Evolutionary conservation across 371 early-diverging fungal genomes (phyloP).

Genomic region (Mortierella sp.): DNA sequence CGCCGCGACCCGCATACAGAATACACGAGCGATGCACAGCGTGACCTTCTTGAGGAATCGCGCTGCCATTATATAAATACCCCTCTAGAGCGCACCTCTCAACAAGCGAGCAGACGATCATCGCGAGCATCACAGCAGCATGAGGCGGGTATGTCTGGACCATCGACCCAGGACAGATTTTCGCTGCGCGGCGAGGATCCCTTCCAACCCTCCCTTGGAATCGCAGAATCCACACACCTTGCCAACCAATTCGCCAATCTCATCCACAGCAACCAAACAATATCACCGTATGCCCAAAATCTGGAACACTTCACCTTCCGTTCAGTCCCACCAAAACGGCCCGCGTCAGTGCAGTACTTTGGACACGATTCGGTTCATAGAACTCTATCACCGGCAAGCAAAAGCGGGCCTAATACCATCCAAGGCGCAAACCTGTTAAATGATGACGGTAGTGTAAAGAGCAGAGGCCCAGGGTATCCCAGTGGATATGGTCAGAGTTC

Average conservation of each 20-base stretch:
- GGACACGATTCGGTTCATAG: constrained; percentile 9
- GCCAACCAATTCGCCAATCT: constrained; percentile 87
- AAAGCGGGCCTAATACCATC: constrained; percentile 22
- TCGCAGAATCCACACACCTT: constrained; percentile 63
- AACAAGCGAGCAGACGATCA: constrained; percentile 10
- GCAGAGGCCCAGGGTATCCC: constrained; percentile 7
- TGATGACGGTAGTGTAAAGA: constrained; percentile 17
- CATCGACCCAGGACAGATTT: constrained; percentile 47
- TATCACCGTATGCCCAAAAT: constrained; percentile 82
- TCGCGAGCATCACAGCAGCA: constrained; percentile 14
- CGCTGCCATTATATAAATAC: constrained; percentile 25
- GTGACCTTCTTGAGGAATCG: constrained; percentile 39
- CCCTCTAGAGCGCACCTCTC: constrained; percentile 9
- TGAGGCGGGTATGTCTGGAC: constrained; percentile 27
- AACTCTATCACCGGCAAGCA: constrained; percentile 15
- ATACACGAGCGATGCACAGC: constrained; percentile 20
- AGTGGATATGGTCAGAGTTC: constrained; percentile 36
- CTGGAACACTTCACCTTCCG: constrained; percentile 84
- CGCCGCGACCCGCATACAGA: constrained; percentile 44
- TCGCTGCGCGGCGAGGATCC: constrained; percentile 58
- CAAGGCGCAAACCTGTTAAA: constrained; percentile 19
- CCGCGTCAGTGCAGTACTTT: constrained; percentile 51
- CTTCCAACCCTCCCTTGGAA: constrained; percentile 73
- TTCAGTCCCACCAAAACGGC: constrained; percentile 65
- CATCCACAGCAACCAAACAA: constrained; percentile 83